Evolutionary conservation across 2,329 filamentous ascomycete genomes (phyloP).

Genomic region (Allantophomopsis cytisporea): DNA sequence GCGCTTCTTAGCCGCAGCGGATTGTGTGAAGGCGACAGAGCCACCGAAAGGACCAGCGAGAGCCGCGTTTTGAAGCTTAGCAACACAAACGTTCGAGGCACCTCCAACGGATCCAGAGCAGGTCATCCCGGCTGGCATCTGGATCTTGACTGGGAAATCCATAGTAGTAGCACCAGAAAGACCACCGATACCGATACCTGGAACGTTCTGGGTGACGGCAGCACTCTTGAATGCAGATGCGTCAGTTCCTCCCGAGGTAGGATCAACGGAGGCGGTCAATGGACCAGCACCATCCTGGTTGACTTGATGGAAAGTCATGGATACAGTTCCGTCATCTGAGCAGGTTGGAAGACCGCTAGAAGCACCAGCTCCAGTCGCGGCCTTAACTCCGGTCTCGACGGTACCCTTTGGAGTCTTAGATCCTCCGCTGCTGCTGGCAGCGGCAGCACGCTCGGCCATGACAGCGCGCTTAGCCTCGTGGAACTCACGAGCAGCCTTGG

Average conservation of each 20-base stretch:
- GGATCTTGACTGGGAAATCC: conserved; percentile 50
- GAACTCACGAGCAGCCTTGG: conserved; percentile 55
- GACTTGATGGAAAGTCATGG: conserved; percentile 55
- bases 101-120: conserved; percentile 46
- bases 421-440: conserved; percentile 19
- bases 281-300: conserved; percentile 60
- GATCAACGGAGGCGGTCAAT: conserved; percentile 43
- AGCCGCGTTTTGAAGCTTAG: conserved; percentile 47
- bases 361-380: conserved; percentile 38
- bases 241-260: conserved; percentile 49
- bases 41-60: conserved; percentile 54
- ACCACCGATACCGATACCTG: conserved; percentile 40
- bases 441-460: conserved; percentile 3
- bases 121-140: conserved; percentile 55
- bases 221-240: conserved; percentile 44
- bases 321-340: conserved; percentile 43
- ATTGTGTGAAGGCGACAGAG: conserved; percentile 51
- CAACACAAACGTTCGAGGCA: conserved; percentile 48
- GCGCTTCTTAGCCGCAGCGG: conserved; percentile 41
- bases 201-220: conserved; percentile 44
- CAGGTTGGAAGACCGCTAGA: conserved; percentile 43
- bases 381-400: conserved; percentile 37
- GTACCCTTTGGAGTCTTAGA: conserved; percentile 31
- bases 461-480: conserved; percentile 46
- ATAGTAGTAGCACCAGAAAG: conserved; percentile 44